Conservation (phyloP, 2,329 filamentous ascomycete genomes). For the Emergomyces pasteurianus region DNA sequence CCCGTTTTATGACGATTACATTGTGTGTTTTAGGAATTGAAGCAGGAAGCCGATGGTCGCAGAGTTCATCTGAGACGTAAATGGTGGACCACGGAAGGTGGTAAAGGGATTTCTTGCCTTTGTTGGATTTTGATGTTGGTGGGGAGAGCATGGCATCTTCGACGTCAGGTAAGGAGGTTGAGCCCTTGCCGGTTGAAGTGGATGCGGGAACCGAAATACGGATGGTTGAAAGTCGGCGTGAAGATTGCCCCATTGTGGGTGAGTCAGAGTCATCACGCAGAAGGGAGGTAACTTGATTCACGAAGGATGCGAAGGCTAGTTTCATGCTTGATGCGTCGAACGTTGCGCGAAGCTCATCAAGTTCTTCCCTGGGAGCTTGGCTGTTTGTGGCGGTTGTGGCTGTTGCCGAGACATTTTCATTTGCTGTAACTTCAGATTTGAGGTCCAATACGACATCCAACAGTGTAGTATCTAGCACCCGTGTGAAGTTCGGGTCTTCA, state of each 20-base stretch:
- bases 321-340: constrained; percentile 21
- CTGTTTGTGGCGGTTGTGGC: constrained; percentile 14
- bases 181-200: constrained; percentile 40
- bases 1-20: constrained; percentile 69
- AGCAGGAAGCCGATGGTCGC: constrained; percentile 41
- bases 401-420: constrained; percentile 17
- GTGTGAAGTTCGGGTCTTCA: constrained; percentile 72
- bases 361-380: constrained; percentile 11
- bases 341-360: constrained; percentile 15
- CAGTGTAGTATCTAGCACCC: constrained; percentile 58
- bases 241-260: constrained; percentile 20
- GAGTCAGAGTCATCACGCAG: constrained; percentile 32
- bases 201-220: constrained; percentile 37
- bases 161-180: constrained; percentile 58
- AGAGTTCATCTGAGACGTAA: constrained; percentile 61
- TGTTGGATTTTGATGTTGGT: constrained; percentile 7
- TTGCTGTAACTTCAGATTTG: constrained; percentile 19
- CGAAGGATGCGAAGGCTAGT: constrained; percentile 34
- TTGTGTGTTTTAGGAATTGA: constrained; percentile 49
- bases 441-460: constrained; percentile 62
- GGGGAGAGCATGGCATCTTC: constrained; percentile 39
- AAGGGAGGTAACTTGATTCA: constrained; percentile 40
- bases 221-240: constrained; percentile 20
- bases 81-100: constrained; percentile 57
- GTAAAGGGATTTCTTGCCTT: constrained; percentile 28